These are phyloP conservation scores for Hibiscus tridactylites DNA, from an alignment of 345 rosid species.

Conservation along the genomic window DNA sequence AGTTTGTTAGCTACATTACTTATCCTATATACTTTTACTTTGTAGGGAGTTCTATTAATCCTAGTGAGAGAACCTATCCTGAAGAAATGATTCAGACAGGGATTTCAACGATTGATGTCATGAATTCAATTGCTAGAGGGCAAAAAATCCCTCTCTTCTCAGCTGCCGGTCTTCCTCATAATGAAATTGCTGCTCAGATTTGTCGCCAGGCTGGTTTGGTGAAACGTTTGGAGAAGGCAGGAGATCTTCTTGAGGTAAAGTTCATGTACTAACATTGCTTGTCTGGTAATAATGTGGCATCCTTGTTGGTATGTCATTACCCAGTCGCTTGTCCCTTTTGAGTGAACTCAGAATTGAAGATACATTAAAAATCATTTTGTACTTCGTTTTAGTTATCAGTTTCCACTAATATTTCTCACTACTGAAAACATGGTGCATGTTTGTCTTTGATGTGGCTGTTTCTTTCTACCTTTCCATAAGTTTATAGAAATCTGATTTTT, in stretches of 20 bases:
- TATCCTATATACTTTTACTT: background rate
- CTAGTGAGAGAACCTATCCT: constrained; percentile 97
- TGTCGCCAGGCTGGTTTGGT: constrained; percentile 99
- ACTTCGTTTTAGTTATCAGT: background rate
- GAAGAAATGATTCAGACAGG: constrained; percentile 99
- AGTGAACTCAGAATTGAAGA: background rate
- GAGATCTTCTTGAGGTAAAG: constrained; percentile 63
- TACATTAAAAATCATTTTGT: background rate
- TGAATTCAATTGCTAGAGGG: constrained; percentile 98
- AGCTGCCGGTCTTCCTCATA: constrained; percentile 99
- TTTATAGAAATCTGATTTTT: background rate
- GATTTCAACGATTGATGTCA: constrained; percentile 93
- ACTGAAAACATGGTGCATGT: background rate
- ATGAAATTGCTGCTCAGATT: constrained; percentile 97
- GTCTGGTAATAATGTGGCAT: too few relatives aligned
- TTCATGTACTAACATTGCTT: too few relatives aligned
- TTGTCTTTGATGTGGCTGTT: background rate
- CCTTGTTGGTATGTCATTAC: background rate
- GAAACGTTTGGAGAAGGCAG: constrained; percentile 82
- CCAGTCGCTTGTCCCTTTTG: background rate
- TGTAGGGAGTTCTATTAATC: constrained; percentile 91
- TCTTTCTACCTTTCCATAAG: background rate
- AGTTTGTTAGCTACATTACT: background rate
- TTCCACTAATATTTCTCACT: background rate
- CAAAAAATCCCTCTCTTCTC: constrained; percentile 97